Conservation (phyloP, 192 early-diverging fungal genomes). For the Coemansia sp. region DNA sequence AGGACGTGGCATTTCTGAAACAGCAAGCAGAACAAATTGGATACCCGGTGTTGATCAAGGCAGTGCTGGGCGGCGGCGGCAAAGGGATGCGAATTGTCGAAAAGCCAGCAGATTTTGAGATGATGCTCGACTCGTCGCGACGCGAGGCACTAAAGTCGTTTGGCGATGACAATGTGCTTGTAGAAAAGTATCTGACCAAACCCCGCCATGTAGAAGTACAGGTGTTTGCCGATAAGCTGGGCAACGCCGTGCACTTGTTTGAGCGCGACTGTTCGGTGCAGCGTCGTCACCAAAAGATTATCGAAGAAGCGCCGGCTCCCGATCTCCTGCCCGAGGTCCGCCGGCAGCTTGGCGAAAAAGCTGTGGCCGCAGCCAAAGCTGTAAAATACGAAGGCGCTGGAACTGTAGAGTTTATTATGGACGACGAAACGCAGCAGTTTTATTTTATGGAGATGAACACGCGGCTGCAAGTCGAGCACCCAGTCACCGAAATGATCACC, state of each 20-base stretch:
- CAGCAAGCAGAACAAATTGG: constrained; percentile 78
- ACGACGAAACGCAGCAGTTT: constrained; percentile 80
- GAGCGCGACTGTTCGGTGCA: constrained; percentile 97
- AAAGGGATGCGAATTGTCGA: constrained; percentile 97
- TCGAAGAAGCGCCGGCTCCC: constrained; percentile 96
- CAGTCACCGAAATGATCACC: constrained; percentile 96
- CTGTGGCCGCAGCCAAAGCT: constrained; percentile 89
- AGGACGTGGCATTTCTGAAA: constrained; percentile 72
- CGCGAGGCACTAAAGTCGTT: constrained; percentile 90
- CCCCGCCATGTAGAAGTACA: constrained; percentile 96
- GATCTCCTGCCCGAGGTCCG: constrained; percentile 72
- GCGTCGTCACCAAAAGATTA: constrained; percentile 91
- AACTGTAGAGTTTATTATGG: constrained; percentile 97
- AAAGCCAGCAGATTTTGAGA: constrained; percentile 69
- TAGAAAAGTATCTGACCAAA: constrained; percentile 86
- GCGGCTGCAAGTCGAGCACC: constrained; percentile 91
- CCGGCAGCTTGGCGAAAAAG: constrained; percentile 74
- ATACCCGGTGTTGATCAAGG: constrained; percentile 97
- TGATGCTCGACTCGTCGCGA: constrained; percentile 80
- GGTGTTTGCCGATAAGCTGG: constrained; percentile 87
- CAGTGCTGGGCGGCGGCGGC: constrained; percentile 94
- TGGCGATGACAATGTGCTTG: constrained; percentile 83
- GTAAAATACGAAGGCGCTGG: constrained; percentile 93
- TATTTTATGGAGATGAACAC: constrained; percentile 99
- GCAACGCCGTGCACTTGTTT: constrained; percentile 89